Evolutionary conservation across 768 basidiomycete genomes (phyloP).

Genomic region (Epithele typhae): DNA sequence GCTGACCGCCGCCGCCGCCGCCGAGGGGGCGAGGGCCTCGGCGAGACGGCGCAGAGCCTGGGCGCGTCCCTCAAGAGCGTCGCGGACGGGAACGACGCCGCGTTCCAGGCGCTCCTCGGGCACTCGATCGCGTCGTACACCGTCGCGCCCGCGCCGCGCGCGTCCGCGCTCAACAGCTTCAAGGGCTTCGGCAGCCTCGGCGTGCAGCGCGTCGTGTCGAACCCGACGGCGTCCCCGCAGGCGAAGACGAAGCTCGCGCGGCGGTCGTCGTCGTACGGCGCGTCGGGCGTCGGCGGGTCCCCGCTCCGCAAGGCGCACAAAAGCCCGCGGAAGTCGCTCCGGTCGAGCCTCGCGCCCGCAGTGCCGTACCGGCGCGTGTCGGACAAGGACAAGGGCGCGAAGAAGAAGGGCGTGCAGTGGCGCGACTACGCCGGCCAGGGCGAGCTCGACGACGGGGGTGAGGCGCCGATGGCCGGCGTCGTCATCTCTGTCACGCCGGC

Average conservation of each 20-base stretch:
- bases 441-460: slow-evolving; percentile 61
- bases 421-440: slow-evolving; percentile 83
- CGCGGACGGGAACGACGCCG: slow-evolving; percentile 64
- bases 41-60: slow-evolving; percentile 42
- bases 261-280: slow-evolving; percentile 40
- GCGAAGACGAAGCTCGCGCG: slow-evolving; percentile 34
- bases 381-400: slow-evolving; percentile 58
- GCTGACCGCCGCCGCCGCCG: slow-evolving; percentile 37
- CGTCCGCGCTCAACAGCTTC: slow-evolving; percentile 41
- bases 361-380: slow-evolving; percentile 62
- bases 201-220: slow-evolving; percentile 45
- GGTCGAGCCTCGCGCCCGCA: slow-evolving; percentile 50
- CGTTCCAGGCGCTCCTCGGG: slow-evolving; percentile 63
- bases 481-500: slow-evolving; percentile 18
- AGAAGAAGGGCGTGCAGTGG: slow-evolving; percentile 82
- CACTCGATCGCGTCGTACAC: slow-evolving; percentile 61
- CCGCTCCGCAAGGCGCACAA: slow-evolving; percentile 35
- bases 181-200: slow-evolving; percentile 46
- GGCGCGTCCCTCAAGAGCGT: slow-evolving; percentile 48
- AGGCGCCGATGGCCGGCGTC: slow-evolving; percentile 9
- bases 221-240: slow-evolving; percentile 34
- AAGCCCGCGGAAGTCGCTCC: slow-evolving; percentile 63
- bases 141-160: slow-evolving; percentile 25
- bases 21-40: slow-evolving; percentile 33
- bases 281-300: slow-evolving; percentile 27